Conservation (phyloP, 306 rosid species). For the Vigna nakashimae region DNA sequence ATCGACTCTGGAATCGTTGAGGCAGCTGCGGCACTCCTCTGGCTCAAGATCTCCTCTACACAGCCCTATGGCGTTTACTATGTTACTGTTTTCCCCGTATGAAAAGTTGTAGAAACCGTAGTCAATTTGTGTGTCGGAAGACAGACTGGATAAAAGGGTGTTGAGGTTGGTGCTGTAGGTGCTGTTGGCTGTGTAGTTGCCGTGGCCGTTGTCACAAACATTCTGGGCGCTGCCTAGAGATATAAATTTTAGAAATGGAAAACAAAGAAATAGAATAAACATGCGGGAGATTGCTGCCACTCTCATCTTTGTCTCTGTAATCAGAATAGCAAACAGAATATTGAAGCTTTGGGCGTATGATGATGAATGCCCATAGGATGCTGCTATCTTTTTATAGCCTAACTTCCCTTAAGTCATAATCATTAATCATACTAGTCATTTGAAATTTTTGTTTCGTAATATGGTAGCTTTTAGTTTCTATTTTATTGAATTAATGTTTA, state of each 20-base stretch:
- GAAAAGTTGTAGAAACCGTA: slow-evolving; percentile 51
- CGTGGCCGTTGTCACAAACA: neutral
- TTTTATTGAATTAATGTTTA: too few species aligned
- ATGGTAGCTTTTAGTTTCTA: too few species aligned
- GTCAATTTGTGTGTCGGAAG: slow-evolving; percentile 34
- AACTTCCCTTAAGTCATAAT: too few species aligned
- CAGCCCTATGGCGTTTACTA: slow-evolving; percentile 28
- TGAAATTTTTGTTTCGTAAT: too few species aligned
- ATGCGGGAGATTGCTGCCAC: too few species aligned
- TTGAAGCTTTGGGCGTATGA: neutral
- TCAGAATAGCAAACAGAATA: neutral
- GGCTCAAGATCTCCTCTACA: slow-evolving; percentile 46
- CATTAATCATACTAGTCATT: too few species aligned
- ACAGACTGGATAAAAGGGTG: slow-evolving; percentile 22
- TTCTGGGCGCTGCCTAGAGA: too few species aligned
- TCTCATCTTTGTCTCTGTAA: too few species aligned
- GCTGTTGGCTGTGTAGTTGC: slow-evolving; percentile 14
- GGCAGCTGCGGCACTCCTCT: slow-evolving; percentile 10
- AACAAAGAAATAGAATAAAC: too few species aligned
- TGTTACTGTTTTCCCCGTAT: slow-evolving; percentile 12
- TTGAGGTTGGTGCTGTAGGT: slow-evolving; percentile 36
- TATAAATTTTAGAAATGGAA: too few species aligned
- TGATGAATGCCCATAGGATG: neutral
- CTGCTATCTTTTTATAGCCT: too few species aligned
- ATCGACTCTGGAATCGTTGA: neutral